A percentile compares a stretch with the other conserved stretches of the same genome.
Conservation (phyloP, 129 eudicot species). For the Apium graveolens region DNA sequence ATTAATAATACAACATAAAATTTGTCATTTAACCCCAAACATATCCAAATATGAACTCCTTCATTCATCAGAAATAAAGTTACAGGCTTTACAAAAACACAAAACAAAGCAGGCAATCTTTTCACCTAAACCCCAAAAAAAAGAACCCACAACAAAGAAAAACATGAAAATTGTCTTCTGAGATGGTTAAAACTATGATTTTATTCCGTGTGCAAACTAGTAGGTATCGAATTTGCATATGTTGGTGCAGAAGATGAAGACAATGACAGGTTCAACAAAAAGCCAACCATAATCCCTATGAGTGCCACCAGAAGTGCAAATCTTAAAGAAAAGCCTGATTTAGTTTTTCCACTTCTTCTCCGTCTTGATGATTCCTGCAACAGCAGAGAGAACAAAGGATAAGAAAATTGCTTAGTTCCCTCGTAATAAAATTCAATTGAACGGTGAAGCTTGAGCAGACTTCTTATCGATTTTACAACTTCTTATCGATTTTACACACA, state of each 20-base stretch:
- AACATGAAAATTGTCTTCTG: not conserved
- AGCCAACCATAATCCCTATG: constrained; percentile 14
- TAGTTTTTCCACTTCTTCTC: constrained; percentile 28
- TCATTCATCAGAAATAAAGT: not conserved
- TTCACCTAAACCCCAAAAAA: not conserved
- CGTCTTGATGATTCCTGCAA: constrained; percentile 57
- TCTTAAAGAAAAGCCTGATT: constrained; percentile 13
- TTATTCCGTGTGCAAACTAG: constrained; percentile 3
- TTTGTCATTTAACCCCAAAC: not conserved
- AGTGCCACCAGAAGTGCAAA: constrained; percentile 12
- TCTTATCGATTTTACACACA: not conserved
- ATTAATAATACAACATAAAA: not conserved
- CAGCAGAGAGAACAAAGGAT: not conserved
- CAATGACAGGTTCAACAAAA: constrained; percentile 10
- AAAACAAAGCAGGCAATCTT: not conserved
- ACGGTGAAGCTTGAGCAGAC: not conserved
- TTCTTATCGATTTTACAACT: not conserved
- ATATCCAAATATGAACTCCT: not conserved
- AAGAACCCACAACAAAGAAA: not conserved
- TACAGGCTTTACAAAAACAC: not conserved
- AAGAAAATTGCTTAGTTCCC: not conserved
- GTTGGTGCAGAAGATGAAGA: constrained; percentile 12
- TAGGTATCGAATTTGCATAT: not conserved
- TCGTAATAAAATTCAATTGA: not conserved
- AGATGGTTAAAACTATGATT: not conserved